Evolutionary conservation across 2,329 filamentous ascomycete genomes (phyloP).

Genomic region (Fusarium sp.): DNA sequence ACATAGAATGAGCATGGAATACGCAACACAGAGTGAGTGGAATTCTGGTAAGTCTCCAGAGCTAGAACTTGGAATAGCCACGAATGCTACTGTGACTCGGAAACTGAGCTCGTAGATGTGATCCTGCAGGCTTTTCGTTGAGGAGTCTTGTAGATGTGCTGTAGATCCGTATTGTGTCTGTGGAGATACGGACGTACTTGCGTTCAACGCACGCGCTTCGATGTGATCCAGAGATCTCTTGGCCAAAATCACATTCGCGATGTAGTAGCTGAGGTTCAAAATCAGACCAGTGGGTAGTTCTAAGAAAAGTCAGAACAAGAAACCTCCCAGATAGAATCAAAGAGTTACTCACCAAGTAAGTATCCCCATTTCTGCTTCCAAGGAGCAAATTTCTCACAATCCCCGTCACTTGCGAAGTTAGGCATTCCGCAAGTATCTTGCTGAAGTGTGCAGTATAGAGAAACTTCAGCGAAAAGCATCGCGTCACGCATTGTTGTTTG

Average conservation of each 20-base stretch:
- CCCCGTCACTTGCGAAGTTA: constrained; percentile 45
- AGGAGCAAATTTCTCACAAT: constrained; percentile 12
- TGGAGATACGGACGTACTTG: constrained; percentile 10
- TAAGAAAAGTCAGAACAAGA: background rate
- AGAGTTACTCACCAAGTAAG: constrained; percentile 22
- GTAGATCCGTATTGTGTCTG: constrained; percentile 1
- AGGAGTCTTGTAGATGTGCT: constrained; percentile 9
- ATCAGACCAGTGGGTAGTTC: constrained; percentile 21
- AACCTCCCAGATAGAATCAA: too few species aligned
- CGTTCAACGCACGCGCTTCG: constrained; percentile 12
- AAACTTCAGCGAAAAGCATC: constrained; percentile 58
- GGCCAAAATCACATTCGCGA: constrained; percentile 28
- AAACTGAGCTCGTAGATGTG: constrained; percentile 26
- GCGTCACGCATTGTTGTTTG: constrained; percentile 58
- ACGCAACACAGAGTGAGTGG: constrained; percentile 26
- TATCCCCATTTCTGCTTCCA: constrained; percentile 42
- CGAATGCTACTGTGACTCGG: constrained; percentile 25
- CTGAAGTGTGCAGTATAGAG: constrained; percentile 55
- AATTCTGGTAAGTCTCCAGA: constrained; percentile 32
- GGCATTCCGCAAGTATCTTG: constrained; percentile 50
- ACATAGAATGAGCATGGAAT: constrained; percentile 29
- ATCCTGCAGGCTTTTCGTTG: constrained; percentile 15
- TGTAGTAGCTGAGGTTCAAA: constrained; percentile 26
- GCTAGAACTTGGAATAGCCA: constrained; percentile 18
- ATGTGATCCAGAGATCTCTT: constrained; percentile 26